Evolutionary conservation across 2,329 filamentous ascomycete species (phyloP).

Genomic region (Scedosporium apiospermum): DNA sequence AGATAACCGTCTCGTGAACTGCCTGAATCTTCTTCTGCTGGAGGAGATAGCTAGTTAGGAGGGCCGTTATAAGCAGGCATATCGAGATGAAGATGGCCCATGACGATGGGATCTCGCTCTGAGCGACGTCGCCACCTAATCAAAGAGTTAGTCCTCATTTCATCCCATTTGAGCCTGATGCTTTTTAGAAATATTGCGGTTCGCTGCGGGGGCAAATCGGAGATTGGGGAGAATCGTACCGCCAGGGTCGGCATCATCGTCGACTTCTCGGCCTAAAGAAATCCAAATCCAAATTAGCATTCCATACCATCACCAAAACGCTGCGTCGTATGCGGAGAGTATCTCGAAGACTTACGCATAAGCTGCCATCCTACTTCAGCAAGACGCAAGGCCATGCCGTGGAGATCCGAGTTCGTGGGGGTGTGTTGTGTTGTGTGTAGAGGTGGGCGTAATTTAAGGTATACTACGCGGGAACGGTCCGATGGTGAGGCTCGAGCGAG

Average conservation of each 20-base stretch:
- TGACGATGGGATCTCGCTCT: constrained; percentile 92
- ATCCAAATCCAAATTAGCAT: background rate
- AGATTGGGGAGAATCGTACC: constrained; percentile 8
- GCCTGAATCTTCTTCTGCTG: constrained; percentile 96
- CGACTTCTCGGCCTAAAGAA: constrained; percentile 8
- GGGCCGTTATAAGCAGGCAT: constrained; percentile 81
- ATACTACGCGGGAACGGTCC: constrained; percentile 4
- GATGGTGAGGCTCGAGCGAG: constrained; percentile 5
- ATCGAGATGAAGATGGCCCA: constrained; percentile 98
- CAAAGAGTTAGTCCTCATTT: background rate
- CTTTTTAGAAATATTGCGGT: background rate
- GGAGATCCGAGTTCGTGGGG: background rate
- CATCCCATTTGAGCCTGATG: background rate
- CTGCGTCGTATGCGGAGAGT: background rate
- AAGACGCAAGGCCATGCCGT: constrained; percentile 3
- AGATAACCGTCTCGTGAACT: constrained; percentile 95
- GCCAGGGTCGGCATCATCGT: constrained; percentile 12
- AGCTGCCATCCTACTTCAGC: constrained; percentile 10
- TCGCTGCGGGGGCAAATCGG: constrained; percentile 15
- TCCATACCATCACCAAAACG: background rate
- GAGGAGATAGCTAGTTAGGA: constrained; percentile 94
- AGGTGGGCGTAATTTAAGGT: background rate
- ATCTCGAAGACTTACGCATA: constrained; percentile 8
- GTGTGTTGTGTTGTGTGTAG: background rate
- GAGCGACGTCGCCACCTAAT: constrained; percentile 61